Evolutionary conservation across 1,139 yeast species (phyloP), one percentile per base, ranked within the genome.

Genomic region (Taiozyma sp.): DNA sequence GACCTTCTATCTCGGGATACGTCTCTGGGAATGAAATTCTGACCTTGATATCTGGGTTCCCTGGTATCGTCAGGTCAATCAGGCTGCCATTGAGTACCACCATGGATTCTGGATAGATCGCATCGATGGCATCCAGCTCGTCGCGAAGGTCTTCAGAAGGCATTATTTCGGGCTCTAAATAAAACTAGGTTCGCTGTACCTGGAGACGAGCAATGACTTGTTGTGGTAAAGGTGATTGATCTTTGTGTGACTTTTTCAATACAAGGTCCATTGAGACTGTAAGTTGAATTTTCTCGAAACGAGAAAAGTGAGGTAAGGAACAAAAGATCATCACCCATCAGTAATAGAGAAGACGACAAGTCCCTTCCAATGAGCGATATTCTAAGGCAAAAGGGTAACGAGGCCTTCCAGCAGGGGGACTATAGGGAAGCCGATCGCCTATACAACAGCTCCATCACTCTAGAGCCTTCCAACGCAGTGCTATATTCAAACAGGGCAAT

Each of bases 401-500:
- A 70, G 34, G 86, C 84, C 1, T 92, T 86, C 70, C 71, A 78
- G 49, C 60, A 66, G 1, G 76, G 80, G 23, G 72, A 84, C 47
- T 86, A 70, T 61, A 66, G 65, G 4, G 72, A 73, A 45, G 96
- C 97, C 1, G 79, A 82, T 9, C 69, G 73, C 40, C 69, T 77
- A 4, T 92, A 92, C 66, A 70, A 85, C 4, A 79, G 80, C 56
- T 96, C 96, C 5, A 75, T 88, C 42, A 72, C 70, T 10, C 53
- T 79, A 44, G 85, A 83, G 54, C 76, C 82, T 0, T 51, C 62
- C 5, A 83, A 84, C 60, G 77, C 96, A 0, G 77, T 86, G 6
- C 72, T 89, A 7, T 86, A 79, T 65, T 83, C 96, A 14, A 92
- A 92, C 66, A 72, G 92, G 50, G 95, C 97, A 3, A 84, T 88